Conservation (phyloP, 1,284 basidiomycete species). For the Lignosus rhinocerotis region DNA sequence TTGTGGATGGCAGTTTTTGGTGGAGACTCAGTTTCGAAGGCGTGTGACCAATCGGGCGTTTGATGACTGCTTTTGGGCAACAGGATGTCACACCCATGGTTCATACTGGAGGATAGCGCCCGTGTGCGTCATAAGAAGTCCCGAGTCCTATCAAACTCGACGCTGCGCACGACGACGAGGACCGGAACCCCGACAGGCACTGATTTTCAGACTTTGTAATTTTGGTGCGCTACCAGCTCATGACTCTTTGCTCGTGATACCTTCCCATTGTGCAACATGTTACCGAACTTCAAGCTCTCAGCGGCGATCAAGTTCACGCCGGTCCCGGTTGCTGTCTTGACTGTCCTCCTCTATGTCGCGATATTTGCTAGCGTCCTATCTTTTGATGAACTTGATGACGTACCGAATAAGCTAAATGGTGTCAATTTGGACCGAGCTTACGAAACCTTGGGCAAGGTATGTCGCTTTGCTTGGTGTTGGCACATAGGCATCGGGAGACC, state of each 20-base stretch:
- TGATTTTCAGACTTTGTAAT: no score
- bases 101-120: no score
- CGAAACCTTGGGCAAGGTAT: constrained; percentile 58
- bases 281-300: constrained; percentile 1
- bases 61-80: not conserved
- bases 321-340: constrained; percentile 51
- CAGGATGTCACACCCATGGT: not conserved
- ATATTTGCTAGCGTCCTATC: constrained; percentile 54
- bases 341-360: constrained; percentile 50
- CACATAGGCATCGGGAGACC: not conserved
- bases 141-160: no score
- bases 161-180: no score
- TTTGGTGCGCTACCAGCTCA: no score
- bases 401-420: constrained; percentile 49
- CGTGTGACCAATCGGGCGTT: constrained; percentile 15
- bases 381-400: constrained; percentile 52
- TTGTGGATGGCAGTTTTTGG: constrained; percentile 23
- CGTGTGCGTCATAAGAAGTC: no score
- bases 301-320: constrained; percentile 29
- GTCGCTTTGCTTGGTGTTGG: constrained; percentile 18
- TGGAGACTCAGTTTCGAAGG: constrained; percentile 10
- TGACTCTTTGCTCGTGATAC: not conserved
- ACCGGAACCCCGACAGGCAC: no score
- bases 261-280: not conserved
- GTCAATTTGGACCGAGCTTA: constrained; percentile 60